Base-by-base conservation (phyloP, 441 rosid genomes). In the Biscutella laevigata region DNA sequence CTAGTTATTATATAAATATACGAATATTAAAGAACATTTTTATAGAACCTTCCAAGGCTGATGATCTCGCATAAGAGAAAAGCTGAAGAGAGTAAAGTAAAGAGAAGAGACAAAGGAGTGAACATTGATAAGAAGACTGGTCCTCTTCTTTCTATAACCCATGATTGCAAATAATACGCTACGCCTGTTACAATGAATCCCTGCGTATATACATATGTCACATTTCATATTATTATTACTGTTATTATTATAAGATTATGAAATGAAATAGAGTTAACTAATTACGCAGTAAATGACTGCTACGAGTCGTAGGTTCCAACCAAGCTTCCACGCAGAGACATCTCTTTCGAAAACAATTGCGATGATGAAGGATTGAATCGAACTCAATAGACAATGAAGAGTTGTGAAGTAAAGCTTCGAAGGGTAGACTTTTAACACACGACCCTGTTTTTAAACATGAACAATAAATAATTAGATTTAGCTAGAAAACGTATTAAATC, bases 101-200 rank as follows among this genome's bases (percentile, higher is more conserved):
- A 79, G 53, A 80, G 43, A 25, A 91, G 61, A 61, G 66, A 59
- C 53, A 91, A 52, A 4, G 98, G 98, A 4, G 90, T 87, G n/a
- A 94, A 80, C 94, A 83, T 87, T 52, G 96, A 89, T 59, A 87
- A 64, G 68, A 84, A 85, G 8, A 91, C 96, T 25, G 98, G 95
- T 32, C 98, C 98, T 32, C 77, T 83, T 66, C 74, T 83, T 72
- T 84, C 98, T 45, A 91, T 74, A 28, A 91, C 73, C 95, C 94
- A 91, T 27, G 98, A 71, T 72, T 87, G 96, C 16, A 87, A 45
- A 71, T 87, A 87, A 62, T 72, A 84, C 13, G 98, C 74, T 15
- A 84, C 64, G 0, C 95, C 96, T 1, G 96, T 90, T 58, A 90
- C 98, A 63, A 81, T 71, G 52, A 90, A 66, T 34, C 98, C 98